A percentile compares a stretch with the other conserved stretches of the same genome.
Conservation (phyloP, 2,329 filamentous ascomycete genomes). For the Calonectria montana region DNA sequence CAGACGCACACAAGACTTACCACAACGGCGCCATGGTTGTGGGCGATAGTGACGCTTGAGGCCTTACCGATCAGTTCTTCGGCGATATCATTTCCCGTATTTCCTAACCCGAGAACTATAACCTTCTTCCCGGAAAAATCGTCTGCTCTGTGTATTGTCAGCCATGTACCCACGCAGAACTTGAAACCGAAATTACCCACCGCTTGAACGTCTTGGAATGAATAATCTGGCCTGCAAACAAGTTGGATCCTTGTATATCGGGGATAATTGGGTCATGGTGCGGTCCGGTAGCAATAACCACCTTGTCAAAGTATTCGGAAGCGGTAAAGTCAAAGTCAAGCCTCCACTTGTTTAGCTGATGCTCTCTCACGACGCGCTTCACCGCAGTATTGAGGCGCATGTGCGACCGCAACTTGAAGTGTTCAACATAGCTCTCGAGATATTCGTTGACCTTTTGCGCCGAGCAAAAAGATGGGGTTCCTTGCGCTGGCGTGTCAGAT, state of each 20-base stretch:
- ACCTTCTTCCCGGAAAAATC: slow-evolving; percentile 49
- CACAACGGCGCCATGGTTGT: slow-evolving; percentile 40
- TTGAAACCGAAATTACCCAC: neutral
- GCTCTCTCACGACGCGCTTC: slow-evolving; percentile 28
- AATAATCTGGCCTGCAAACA: slow-evolving; percentile 46
- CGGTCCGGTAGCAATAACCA: slow-evolving; percentile 51
- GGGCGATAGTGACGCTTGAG: slow-evolving; percentile 36
- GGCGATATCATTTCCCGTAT: slow-evolving; percentile 47
- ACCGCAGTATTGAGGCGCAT: slow-evolving; percentile 45
- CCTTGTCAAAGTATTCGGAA: slow-evolving; percentile 50
- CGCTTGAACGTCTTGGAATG: slow-evolving; percentile 37
- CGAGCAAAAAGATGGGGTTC: slow-evolving; percentile 36
- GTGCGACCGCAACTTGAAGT: slow-evolving; percentile 45
- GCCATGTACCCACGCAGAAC: neutral
- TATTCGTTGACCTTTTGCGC: slow-evolving; percentile 46
- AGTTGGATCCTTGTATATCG: slow-evolving; percentile 44
- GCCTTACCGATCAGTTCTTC: slow-evolving; percentile 47
- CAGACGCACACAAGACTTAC: slow-evolving; percentile 22
- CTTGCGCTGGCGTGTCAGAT: slow-evolving; percentile 14
- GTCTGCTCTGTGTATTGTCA: slow-evolving; percentile 31
- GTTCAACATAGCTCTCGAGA: slow-evolving; percentile 48
- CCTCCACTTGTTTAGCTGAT: slow-evolving; percentile 39
- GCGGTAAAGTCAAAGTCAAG: slow-evolving; percentile 40
- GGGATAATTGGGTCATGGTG: slow-evolving; percentile 52
- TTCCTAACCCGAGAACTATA: slow-evolving; percentile 58